Conservation (phyloP, 495 filamentous ascomycete genomes). For the Aspergillus bridgeri region DNA sequence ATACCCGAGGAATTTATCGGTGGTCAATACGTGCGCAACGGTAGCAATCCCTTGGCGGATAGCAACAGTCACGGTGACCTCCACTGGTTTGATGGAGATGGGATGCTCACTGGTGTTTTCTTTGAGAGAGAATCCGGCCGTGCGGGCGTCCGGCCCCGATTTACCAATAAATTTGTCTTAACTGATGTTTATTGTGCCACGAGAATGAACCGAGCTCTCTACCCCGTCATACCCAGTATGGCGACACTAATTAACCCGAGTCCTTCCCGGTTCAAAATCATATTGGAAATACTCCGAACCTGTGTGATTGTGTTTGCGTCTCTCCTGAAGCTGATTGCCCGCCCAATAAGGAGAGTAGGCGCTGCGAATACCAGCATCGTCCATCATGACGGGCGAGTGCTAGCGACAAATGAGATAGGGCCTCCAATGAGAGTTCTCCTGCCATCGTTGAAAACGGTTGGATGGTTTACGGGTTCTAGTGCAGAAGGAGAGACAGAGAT, state of each 20-base stretch:
- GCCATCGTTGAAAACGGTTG: conserved; percentile 58
- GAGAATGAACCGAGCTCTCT: conserved; percentile 36
- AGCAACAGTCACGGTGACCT: conserved; percentile 47
- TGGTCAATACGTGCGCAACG: conserved; percentile 67
- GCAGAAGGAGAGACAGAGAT: conserved; percentile 45
- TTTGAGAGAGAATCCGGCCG: conserved; percentile 38
- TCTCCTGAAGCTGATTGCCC: conserved; percentile 51
- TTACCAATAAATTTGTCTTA: conserved; percentile 61
- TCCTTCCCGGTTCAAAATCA: conserved; percentile 38
- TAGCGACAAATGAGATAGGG: conserved; percentile 65
- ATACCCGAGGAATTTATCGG: conserved; percentile 59
- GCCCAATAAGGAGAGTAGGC: conserved; percentile 57
- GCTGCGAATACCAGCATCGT: conserved; percentile 61
- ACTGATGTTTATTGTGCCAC: conserved; percentile 59
- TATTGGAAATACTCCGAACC: conserved; percentile 46
- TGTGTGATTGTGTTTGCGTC: conserved; percentile 44
- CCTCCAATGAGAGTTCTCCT: conserved; percentile 60
- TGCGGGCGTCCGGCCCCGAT: conserved; percentile 47
- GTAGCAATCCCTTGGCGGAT: conserved; percentile 63
- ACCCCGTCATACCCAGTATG: conserved; percentile 59
- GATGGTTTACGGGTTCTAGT: conserved; percentile 59
- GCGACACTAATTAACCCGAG: conserved; percentile 54
- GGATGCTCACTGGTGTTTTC: conserved; percentile 62
- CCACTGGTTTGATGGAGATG: conserved; percentile 72
- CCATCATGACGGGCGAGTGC: conserved; percentile 61